phyloP scores from a whole-genome alignment of 768 basidiomycete genomes.

The Boletellus ananas region DNA sequence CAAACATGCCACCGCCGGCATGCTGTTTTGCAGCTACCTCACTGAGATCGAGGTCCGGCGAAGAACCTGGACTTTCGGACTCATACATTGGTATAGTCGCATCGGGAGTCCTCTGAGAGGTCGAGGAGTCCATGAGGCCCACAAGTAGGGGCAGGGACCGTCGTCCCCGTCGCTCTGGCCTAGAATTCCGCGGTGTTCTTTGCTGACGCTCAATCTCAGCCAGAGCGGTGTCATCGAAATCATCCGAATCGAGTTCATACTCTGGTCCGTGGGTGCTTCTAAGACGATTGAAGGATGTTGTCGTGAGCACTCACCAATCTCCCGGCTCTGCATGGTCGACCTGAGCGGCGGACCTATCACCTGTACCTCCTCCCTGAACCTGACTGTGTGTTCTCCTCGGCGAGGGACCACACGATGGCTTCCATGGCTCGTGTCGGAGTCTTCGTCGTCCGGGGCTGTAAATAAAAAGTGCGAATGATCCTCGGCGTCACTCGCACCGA shows the following conservation, averaged over 20 bases:
- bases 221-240: conserved; percentile 55
- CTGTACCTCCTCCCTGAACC: conserved; percentile 67
- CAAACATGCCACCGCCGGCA: conserved; percentile 70
- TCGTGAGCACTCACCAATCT: conserved; percentile 61
- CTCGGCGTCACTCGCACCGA: conserved; percentile 26
- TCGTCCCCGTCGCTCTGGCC: conserved; percentile 40
- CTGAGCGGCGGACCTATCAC: conserved; percentile 64
- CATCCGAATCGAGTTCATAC: conserved; percentile 82
- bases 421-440: conserved; percentile 36
- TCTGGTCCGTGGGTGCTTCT: conserved; percentile 41
- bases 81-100: conserved; percentile 46
- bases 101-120: conserved; percentile 53
- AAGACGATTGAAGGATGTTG: conserved; percentile 4
- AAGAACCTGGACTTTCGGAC: conserved; percentile 31
- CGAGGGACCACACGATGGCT: conserved; percentile 33
- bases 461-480: conserved; percentile 43
- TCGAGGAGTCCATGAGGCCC: conserved; percentile 67
- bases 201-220: conserved; percentile 30
- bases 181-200: conserved; percentile 18
- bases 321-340: conserved; percentile 74
- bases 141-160: conserved; percentile 74
- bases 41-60: conserved; percentile 51
- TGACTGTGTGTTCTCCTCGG: conserved; percentile 46
- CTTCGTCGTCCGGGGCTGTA: conserved; percentile 50
- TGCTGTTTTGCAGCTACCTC: conserved; percentile 63